Conservation (phyloP, 2,329 filamentous ascomycete genomes). For the Trichoderma lentiforme region DNA sequence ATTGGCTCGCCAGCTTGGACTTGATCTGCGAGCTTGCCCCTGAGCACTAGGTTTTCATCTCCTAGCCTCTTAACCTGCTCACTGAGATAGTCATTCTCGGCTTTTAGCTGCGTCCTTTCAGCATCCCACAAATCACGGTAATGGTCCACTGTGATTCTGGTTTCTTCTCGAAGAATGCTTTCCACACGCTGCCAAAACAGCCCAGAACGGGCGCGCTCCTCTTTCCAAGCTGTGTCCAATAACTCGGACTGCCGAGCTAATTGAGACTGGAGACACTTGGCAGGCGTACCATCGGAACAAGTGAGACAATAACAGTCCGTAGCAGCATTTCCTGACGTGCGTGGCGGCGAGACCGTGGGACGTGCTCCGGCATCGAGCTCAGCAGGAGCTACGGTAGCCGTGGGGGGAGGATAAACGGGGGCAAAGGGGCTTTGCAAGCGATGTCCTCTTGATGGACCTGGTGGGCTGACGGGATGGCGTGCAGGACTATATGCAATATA, state of each 20-base stretch:
- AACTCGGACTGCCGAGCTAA: neutral
- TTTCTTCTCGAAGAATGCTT: neutral
- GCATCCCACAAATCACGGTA: neutral
- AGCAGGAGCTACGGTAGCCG: neutral
- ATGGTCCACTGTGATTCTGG: neutral
- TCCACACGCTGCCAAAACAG: neutral
- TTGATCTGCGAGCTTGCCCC: neutral
- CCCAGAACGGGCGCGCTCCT: neutral
- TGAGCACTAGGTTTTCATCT: neutral
- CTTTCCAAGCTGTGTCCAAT: neutral
- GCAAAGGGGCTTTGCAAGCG: neutral
- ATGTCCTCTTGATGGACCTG: neutral
- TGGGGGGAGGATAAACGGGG: neutral
- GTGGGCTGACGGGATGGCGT: neutral
- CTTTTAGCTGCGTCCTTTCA: neutral
- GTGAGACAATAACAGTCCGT: neutral
- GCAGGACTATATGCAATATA: neutral
- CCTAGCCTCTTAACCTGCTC: neutral
- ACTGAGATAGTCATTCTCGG: neutral
- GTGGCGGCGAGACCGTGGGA: neutral
- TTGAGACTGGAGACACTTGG: neutral
- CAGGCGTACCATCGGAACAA: neutral
- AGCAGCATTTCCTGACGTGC: neutral
- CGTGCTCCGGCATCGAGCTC: neutral
- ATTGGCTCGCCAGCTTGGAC: constrained; percentile 12